These are phyloP conservation scores for Mycosphaerelloides madeirae DNA, from an alignment of 2,329 filamentous ascomycete species.

Conservation along the genomic window DNA sequence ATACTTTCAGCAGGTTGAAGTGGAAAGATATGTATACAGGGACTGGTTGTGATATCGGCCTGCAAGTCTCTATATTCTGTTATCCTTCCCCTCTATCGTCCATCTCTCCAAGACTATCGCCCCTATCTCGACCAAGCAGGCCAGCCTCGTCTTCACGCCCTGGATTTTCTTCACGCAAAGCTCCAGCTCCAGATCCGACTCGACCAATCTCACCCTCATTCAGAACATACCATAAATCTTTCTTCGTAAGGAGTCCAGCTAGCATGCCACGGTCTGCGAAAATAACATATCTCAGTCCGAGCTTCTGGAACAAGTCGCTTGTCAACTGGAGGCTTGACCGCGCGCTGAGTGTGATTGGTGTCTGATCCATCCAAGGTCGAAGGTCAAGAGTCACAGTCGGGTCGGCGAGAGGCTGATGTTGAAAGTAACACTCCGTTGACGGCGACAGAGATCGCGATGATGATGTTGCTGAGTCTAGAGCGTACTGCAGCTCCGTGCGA, in stretches of 20 bases:
- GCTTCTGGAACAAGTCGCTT: constrained; percentile 87
- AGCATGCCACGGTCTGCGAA: constrained; percentile 78
- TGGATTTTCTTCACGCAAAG: constrained; percentile 33
- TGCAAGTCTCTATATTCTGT: no score
- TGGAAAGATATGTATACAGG: no score
- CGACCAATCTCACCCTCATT: constrained; percentile 57
- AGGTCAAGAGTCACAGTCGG: constrained; percentile 76
- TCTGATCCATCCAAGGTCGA: constrained; percentile 98
- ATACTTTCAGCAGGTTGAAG: no score
- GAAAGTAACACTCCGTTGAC: constrained; percentile 77
- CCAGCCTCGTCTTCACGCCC: constrained; percentile 39
- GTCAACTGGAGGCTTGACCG: constrained; percentile 76
- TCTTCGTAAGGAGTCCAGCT: constrained; percentile 87
- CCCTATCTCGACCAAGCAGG: constrained; percentile 25
- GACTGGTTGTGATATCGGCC: no score
- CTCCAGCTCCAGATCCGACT: constrained; percentile 30
- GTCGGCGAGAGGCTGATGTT: constrained; percentile 75
- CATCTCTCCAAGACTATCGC: constrained; percentile 1
- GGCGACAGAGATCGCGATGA: constrained; percentile 56
- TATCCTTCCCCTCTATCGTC: constrained; percentile 5
- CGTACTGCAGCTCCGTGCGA: constrained; percentile 80
- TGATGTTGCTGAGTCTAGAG: constrained; percentile 60
- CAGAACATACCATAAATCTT: constrained; percentile 92
- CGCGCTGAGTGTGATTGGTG: constrained; percentile 81
- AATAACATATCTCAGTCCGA: constrained; percentile 84